Evolutionary conservation across 2,329 filamentous ascomycete species (phyloP), one percentile per base, ranked within the genome.

Genomic region (Penicillium decumbens): DNA sequence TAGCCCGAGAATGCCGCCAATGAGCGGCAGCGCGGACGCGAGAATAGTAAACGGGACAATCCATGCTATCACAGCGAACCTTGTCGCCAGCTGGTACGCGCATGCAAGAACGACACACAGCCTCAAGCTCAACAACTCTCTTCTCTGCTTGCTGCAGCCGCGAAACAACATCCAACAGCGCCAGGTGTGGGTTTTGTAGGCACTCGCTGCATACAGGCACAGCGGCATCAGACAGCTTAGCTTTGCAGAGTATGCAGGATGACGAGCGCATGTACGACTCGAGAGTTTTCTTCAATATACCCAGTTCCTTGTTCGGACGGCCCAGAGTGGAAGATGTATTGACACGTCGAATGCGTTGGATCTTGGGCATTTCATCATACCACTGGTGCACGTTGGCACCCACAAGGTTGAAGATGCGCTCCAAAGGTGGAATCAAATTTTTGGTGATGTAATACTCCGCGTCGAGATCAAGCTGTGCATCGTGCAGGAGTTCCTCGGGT

Each of bases 401-500:
- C 2, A 97, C 88, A 2, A 98, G 84, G 63, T 93, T 95, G 75
- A 98, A 96, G 57, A 98, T 96, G 25, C 93, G 85, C 69, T 97
- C 92, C 0, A 98, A 79, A 0, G 93, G 93, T 5, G 93, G 93
- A 43, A 98, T 95, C 7, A 98, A 67, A 65, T 96, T 97, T 74
- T 96, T 97, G 15, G 81, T 83, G 62, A 98, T 97, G 74, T 98
- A 98, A 71, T 98, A 98, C 60, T 96, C 90, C 0, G 91, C 85
- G 64, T 98, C 93, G 15, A 98, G 80, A 60, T 89, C 84, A 43
- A 86, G 80, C 60, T 92, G 82, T 20, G 88, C 82, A 57, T 88
- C 88, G 45, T 81, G 75, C 1, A 97, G 78, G 3, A 97, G 76
- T 8, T 85, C 84, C 61, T 96, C 90, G 0, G 93, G 93, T 28